A percentile compares a stretch with the other conserved stretches of the same genome.
Evolutionary conservation across 805 yeast genomes (phyloP).

Genomic region (Lachancea meyersii): DNA sequence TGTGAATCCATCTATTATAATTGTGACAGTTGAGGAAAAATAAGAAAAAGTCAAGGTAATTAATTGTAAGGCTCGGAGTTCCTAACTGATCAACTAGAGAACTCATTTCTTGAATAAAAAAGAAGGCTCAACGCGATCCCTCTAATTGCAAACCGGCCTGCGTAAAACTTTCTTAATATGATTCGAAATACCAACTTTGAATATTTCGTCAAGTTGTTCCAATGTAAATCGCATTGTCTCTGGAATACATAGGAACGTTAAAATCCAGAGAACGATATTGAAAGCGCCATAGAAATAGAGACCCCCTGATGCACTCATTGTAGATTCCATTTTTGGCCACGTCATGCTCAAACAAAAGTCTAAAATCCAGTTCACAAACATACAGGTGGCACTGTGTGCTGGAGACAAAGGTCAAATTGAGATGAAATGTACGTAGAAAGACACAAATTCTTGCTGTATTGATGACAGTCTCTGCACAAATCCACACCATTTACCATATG

Average conservation of each 20-base stretch:
- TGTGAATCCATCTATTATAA: no score
- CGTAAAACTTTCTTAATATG: not conserved
- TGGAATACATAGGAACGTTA: constrained; percentile 42
- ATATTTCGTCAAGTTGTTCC: constrained; percentile 72
- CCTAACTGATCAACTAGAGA: no score
- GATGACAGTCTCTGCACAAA: no score
- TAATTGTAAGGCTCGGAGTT: no score
- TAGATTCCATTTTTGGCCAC: constrained; percentile 43
- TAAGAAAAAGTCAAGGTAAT: no score
- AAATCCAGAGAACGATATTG: constrained; percentile 42
- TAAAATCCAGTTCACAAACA: constrained; percentile 39
- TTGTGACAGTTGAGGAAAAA: no score
- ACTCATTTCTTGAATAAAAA: no score
- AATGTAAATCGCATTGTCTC: constrained; percentile 68
- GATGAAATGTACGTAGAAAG: no score
- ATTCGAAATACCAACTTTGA: constrained; percentile 29
- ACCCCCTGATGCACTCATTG: constrained; percentile 45
- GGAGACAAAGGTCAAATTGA: no score
- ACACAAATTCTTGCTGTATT: no score
- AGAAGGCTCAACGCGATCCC: no score
- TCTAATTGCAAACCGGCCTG: not conserved
- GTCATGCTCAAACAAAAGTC: constrained; percentile 49
- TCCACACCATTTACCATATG: no score
- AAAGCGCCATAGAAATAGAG: constrained; percentile 49
- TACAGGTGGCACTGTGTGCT: constrained; percentile 46